Percentiles rank a stretch among this genome's conserved stretches.
phyloP scores from a whole-genome alignment of 495 filamentous ascomycete species.

The Daldinia loculata region DNA sequence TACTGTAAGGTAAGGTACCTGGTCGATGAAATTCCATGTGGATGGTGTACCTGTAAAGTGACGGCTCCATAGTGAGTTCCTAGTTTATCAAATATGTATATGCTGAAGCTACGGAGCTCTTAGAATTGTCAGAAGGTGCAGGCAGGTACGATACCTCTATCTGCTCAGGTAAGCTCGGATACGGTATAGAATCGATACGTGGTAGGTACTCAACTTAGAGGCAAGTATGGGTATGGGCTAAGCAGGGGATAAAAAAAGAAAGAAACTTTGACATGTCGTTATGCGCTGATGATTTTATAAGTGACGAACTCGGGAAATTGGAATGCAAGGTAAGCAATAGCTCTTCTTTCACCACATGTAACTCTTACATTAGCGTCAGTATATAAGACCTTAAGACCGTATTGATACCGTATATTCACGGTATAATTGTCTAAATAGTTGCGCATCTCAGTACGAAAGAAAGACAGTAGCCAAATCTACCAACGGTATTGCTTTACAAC shows the following conservation, averaged over 20 bases:
- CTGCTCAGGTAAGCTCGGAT: not conserved
- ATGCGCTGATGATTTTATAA: not conserved
- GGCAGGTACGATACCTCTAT: not conserved
- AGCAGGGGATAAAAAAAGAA: not conserved
- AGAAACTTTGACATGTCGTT: constrained; percentile 19
- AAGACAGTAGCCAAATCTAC: too few relatives aligned
- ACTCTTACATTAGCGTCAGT: too few relatives aligned
- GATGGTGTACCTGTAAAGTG: not conserved
- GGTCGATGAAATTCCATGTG: constrained; percentile 12
- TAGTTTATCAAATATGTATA: constrained; percentile 4
- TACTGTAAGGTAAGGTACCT: not conserved
- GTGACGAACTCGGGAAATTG: not conserved
- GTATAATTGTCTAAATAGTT: too few relatives aligned
- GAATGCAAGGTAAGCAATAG: not conserved
- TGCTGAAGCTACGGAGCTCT: constrained; percentile 15
- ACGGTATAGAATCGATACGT: not conserved
- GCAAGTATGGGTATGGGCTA: constrained; percentile 5
- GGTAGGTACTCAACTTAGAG: not conserved
- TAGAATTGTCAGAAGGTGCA: not conserved
- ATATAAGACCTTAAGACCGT: too few relatives aligned
- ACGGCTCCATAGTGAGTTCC: constrained; percentile 13
- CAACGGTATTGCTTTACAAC: too few relatives aligned
- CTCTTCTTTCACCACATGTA: too few relatives aligned
- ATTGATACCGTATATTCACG: too few relatives aligned
- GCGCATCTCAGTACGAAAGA: too few relatives aligned